Evolutionary conservation across 2,329 filamentous ascomycete genomes (phyloP), one percentile per base, ranked within the genome.

Genomic region (Beauveria brongniartii): DNA sequence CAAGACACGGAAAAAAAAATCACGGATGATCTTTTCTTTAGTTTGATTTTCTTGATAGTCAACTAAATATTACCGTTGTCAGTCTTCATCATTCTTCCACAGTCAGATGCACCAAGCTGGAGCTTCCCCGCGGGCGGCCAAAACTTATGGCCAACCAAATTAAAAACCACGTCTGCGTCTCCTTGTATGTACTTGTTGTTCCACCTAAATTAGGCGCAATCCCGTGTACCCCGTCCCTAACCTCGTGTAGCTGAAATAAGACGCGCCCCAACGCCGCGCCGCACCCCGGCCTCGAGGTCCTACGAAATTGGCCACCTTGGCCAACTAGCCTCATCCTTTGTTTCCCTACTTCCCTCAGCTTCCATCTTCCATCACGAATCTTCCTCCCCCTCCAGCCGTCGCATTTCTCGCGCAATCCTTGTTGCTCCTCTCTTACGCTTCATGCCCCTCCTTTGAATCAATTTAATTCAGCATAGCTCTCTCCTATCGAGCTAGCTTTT

Each of bases 291-390:
- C 55, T 20, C 26, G 47, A 28, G 16, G 18, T 59, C 18, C 37
- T 34, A n/a, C 47, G 52, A 52, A 59, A 59, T 59, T 59, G 56
- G 56, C 46, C 56, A 59, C 56, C 55, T 57, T 46, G 40, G 22
- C n/a, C 37, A 26, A 24, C 34, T 50, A 58, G 47, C 46, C 56
- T 59, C 40, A 34, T 51, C 43, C n/a, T 14, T 18, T 40, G 43
- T 51, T 50, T 58, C 44, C 54, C 28, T 47, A 41, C 41, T 50
- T 37, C 34, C 46, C 30, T 34, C 41, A 37, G 8, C 30, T 56
- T 41, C 47, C 37, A 56, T 58, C 51, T 55, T 58, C 46, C 44
- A 56, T 56, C 54, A 37, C 50, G 44, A 22, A 46, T 7, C 20
- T 20, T 40, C 22, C 8, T 24, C 41, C 14, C 41, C 20, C 53